Conservation (phyloP, 2,329 filamentous ascomycete genomes). For the Neofusicoccum ribis region DNA sequence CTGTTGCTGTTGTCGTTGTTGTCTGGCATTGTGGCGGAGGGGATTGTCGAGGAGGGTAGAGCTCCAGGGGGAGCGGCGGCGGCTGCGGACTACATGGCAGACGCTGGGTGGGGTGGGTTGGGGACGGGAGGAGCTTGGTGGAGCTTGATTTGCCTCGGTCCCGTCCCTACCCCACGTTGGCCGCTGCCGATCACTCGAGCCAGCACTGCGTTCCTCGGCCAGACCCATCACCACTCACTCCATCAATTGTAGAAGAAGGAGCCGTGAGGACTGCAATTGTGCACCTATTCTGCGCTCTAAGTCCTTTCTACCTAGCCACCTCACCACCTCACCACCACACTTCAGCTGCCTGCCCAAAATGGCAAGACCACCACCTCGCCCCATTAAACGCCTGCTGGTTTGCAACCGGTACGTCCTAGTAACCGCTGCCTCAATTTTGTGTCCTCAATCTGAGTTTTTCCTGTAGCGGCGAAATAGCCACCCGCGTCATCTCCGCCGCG, state of each 20-base stretch:
- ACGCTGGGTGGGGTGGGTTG: neutral
- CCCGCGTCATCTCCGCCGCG: slow-evolving; percentile 60
- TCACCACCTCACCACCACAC: no score
- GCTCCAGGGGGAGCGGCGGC: neutral
- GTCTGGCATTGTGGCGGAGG: slow-evolving; percentile 1
- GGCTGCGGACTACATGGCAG: neutral
- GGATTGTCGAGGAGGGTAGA: neutral
- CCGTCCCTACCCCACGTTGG: slow-evolving; percentile 12
- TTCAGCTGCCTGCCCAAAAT: neutral
- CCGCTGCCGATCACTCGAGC: neutral
- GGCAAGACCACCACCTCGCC: slow-evolving; percentile 27
- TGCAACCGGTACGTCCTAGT: slow-evolving; percentile 42
- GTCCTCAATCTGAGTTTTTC: no score
- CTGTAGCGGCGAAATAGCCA: slow-evolving; percentile 59
- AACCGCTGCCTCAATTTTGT: no score
- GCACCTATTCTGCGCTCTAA: no score
- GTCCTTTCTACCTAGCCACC: neutral
- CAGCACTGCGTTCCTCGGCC: neutral
- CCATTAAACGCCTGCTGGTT: slow-evolving; percentile 54
- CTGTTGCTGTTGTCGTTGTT: neutral
- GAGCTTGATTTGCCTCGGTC: slow-evolving; percentile 17
- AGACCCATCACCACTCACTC: neutral
- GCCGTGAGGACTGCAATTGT: no score
- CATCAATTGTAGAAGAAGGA: no score
- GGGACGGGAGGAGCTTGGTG: neutral